phyloP scores from a whole-genome alignment of 2,329 filamentous ascomycete genomes.

The Annulohypoxylon truncatum region DNA sequence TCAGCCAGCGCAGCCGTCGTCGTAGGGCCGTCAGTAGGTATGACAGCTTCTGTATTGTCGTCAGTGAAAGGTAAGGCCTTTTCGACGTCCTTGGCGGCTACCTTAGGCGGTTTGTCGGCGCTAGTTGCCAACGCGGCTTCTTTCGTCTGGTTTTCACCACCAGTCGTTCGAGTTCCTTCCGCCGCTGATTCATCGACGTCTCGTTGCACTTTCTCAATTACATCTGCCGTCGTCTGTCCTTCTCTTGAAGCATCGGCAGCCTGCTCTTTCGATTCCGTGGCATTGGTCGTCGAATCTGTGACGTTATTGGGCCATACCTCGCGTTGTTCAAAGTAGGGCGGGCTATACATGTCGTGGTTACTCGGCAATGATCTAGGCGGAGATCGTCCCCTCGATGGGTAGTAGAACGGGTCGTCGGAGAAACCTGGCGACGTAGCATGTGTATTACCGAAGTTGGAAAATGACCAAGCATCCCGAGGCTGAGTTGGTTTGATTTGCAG shows the following conservation, averaged over 20 bases:
- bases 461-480: constrained; percentile 59
- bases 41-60: constrained; percentile 25
- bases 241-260: constrained; percentile 41
- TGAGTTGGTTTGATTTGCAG: constrained; percentile 56
- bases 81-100: constrained; percentile 27
- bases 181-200: constrained; percentile 43
- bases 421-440: constrained; percentile 49
- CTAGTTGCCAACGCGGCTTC: constrained; percentile 25
- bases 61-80: constrained; percentile 20
- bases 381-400: constrained; percentile 63
- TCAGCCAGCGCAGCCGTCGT: constrained; percentile 15
- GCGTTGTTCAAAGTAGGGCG: constrained; percentile 40
- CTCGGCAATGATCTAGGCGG: constrained; percentile 64
- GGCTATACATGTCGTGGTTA: constrained; percentile 54
- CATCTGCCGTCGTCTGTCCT: constrained; percentile 26
- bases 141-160: constrained; percentile 41
- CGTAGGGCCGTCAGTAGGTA: constrained; percentile 17
- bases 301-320: constrained; percentile 41
- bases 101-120: constrained; percentile 24
- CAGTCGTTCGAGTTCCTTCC: constrained; percentile 35
- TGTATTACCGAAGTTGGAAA: constrained; percentile 53
- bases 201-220: constrained; percentile 36
- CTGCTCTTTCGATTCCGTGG: constrained; percentile 34
- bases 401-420: constrained; percentile 58
- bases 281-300: constrained; percentile 33